Evolutionary conservation across 1,284 basidiomycete genomes (phyloP).

Genomic region (Malassezia pachydermatis): DNA sequence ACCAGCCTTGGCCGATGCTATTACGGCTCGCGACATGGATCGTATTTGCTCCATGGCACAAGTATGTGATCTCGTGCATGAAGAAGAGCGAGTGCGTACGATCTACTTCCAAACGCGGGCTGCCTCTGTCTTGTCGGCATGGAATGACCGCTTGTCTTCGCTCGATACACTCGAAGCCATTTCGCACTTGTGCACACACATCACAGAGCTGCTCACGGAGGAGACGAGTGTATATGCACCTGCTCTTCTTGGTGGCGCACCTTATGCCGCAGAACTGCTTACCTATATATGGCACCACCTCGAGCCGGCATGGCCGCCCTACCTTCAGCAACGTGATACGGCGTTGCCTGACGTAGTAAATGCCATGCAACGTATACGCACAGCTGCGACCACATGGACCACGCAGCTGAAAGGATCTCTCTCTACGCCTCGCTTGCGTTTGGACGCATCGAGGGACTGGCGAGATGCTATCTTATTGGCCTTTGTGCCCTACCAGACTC

Average conservation of each 20-base stretch:
- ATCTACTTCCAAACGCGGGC: no score
- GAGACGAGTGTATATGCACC: no score
- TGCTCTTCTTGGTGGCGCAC: background rate
- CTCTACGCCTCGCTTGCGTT: background rate
- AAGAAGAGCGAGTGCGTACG: no score
- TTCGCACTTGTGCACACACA: no score
- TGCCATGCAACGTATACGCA: background rate
- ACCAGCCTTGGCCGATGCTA: background rate
- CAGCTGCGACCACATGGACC: background rate
- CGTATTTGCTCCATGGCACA: no score
- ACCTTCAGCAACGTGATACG: background rate
- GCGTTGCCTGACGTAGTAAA: constrained; percentile 10
- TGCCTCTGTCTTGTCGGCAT: background rate
- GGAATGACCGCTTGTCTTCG: no score
- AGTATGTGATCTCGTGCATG: no score
- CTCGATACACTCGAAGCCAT: no score
- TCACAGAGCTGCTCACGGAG: no score
- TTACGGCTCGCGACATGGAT: background rate
- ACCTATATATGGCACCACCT: background rate
- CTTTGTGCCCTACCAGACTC: constrained; percentile 2
- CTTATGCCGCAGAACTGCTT: background rate
- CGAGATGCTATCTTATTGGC: background rate
- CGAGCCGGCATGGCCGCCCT: background rate
- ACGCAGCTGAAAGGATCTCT: background rate
- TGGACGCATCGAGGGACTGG: constrained; percentile 1